Percentiles rank a stretch among this genome's conserved stretches.
phyloP scores from a whole-genome alignment of 257 asterid species.

The Solanum ahanhuiri region DNA sequence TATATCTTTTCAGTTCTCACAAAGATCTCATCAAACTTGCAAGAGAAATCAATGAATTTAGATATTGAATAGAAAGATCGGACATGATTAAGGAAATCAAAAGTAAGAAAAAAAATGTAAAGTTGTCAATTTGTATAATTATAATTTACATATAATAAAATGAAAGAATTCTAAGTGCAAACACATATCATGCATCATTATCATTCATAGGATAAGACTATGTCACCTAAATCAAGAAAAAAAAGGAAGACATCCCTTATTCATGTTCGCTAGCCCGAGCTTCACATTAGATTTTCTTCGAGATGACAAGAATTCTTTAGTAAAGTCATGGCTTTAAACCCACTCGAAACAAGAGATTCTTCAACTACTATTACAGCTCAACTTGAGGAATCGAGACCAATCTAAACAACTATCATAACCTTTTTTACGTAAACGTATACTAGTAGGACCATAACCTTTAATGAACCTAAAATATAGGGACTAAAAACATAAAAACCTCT shows the following conservation, averaged over 20 bases:
- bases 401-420: neutral
- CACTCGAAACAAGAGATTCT: neutral
- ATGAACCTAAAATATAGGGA: neutral
- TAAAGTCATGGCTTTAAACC: neutral
- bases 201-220: neutral
- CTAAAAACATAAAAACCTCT: neutral
- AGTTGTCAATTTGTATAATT: neutral
- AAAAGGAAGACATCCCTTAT: neutral
- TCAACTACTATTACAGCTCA: neutral
- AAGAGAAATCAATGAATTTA: neutral
- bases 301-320: too few species aligned
- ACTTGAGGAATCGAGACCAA: neutral
- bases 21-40: neutral
- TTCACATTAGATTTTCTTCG: too few species aligned
- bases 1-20: neutral
- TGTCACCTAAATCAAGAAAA: neutral
- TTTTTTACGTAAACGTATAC: neutral
- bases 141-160: neutral
- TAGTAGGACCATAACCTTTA: neutral
- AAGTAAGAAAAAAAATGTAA: neutral
- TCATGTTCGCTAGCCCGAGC: too few species aligned
- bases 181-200: neutral
- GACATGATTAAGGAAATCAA: neutral
- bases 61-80: neutral
- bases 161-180: neutral